Percentiles rank a stretch among this genome's conserved stretches.
These are phyloP conservation scores for Yarrowia bubula DNA, from an alignment of 805 yeast species.

Conservation along the genomic window DNA sequence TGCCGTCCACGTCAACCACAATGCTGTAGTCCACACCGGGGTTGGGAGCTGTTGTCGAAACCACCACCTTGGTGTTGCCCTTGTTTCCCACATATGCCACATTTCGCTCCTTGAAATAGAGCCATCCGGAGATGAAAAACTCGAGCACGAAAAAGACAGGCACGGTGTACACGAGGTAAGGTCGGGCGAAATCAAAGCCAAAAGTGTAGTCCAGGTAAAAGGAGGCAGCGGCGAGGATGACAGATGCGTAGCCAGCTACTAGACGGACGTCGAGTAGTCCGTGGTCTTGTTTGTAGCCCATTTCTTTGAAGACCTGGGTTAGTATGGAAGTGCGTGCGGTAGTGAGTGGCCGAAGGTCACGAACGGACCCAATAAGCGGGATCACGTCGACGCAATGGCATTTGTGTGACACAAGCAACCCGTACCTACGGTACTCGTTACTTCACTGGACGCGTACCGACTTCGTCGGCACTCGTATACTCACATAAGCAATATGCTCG, in stretches of 20 bases:
- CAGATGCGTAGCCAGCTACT: constrained; percentile 36
- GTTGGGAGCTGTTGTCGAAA: constrained; percentile 28
- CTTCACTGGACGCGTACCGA: too few species aligned
- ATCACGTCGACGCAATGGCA: too few species aligned
- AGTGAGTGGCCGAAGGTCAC: not conserved
- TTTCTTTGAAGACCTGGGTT: constrained; percentile 28
- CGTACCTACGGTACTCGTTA: too few species aligned
- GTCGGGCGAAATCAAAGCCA: constrained; percentile 38
- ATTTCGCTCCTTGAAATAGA: constrained; percentile 34
- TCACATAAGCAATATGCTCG: constrained; percentile 36
- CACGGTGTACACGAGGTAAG: constrained; percentile 36
- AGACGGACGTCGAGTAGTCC: constrained; percentile 35
- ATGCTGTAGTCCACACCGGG: constrained; percentile 31
- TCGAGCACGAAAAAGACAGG: constrained; percentile 36
- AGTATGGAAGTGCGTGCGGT: not conserved
- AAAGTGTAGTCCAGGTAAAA: constrained; percentile 35
- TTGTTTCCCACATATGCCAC: constrained; percentile 36
- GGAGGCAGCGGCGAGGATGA: constrained; percentile 37
- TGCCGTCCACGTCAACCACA: constrained; percentile 29
- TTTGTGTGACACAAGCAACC: too few species aligned
- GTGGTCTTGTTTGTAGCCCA: constrained; percentile 36
- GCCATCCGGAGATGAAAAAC: constrained; percentile 34
- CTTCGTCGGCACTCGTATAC: too few species aligned
- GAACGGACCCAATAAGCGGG: too few species aligned
- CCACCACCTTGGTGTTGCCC: constrained; percentile 29